A percentile compares a stretch with the other conserved stretches of the same genome.
phyloP scores from a whole-genome alignment of 352 stramenopile genomes.

The Phytophthora idaei region DNA sequence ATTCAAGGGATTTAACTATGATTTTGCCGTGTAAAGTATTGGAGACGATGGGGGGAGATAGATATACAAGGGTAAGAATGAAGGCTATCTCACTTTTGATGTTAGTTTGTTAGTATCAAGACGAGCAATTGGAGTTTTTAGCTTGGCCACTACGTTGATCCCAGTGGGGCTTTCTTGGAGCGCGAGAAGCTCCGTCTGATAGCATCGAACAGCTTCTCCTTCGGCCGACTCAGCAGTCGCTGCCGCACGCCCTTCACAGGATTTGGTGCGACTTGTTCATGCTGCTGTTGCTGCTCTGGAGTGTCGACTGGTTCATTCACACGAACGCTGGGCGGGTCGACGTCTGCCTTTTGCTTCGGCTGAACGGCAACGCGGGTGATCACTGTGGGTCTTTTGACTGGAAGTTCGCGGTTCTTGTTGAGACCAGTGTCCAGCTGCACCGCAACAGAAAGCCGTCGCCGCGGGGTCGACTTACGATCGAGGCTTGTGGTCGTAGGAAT shows the following conservation, averaged over 20 bases:
- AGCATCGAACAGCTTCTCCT: slow-evolving; percentile 73
- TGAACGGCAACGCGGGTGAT: slow-evolving; percentile 24
- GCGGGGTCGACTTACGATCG: slow-evolving; percentile 46
- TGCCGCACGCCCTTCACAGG: slow-evolving; percentile 11
- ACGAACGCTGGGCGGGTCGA: background rate
- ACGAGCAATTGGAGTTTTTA: background rate
- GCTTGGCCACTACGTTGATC: slow-evolving; percentile 12
- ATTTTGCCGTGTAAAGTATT: slow-evolving; percentile 36
- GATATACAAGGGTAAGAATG: slow-evolving; percentile 17
- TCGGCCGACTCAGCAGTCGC: slow-evolving; percentile 55
- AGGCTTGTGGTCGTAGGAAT: background rate
- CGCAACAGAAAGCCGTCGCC: slow-evolving; percentile 55
- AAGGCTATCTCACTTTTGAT: slow-evolving; percentile 20
- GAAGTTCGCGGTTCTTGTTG: slow-evolving; percentile 26
- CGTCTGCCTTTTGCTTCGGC: slow-evolving; percentile 25
- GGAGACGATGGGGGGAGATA: slow-evolving; percentile 3
- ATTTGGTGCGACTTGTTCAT: slow-evolving; percentile 10
- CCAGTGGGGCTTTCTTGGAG: slow-evolving; percentile 27
- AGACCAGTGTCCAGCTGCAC: slow-evolving; percentile 57
- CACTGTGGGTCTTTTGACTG: slow-evolving; percentile 13
- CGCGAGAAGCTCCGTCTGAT: slow-evolving; percentile 56
- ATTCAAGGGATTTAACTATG: slow-evolving; percentile 75
- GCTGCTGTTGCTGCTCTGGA: slow-evolving; percentile 11
- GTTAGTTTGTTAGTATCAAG: slow-evolving; percentile 2
- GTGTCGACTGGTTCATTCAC: background rate